Conservation (phyloP, 306 rosid species). For the Boehmeria nivea region DNA sequence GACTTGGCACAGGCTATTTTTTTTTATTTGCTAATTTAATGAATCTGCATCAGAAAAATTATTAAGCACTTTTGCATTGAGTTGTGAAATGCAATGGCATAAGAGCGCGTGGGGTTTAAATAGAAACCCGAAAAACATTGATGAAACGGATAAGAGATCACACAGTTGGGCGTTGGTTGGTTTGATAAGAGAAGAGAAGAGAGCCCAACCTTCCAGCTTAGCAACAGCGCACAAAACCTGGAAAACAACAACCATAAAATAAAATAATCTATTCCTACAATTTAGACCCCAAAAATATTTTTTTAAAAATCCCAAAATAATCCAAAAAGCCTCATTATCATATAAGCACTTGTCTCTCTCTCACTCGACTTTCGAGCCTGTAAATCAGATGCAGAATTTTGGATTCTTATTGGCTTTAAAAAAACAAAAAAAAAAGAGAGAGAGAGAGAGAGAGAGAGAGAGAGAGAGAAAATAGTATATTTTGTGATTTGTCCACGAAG, state of each 20-base stretch:
- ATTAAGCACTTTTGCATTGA: too few relatives aligned
- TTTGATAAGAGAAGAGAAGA: neutral
- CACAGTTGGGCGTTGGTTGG: slow-evolving; percentile 16
- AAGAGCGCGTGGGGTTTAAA: neutral
- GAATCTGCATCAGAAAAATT: too few relatives aligned
- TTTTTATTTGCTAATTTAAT: too few relatives aligned
- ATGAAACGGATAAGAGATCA: slow-evolving; percentile 10
- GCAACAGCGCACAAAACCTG: slow-evolving; percentile 14
- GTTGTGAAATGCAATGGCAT: too few relatives aligned
- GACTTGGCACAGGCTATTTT: too few relatives aligned
- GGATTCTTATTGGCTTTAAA: neutral
- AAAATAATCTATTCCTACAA: neutral
- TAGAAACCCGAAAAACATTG: neutral
- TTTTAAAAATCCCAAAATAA: neutral
- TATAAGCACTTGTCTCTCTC: neutral
- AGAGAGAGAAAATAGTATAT: too few relatives aligned
- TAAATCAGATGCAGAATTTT: slow-evolving; percentile 2
- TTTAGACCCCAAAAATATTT: neutral
- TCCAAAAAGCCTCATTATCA: neutral
- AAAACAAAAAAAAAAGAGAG: too few relatives aligned
- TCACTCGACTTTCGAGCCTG: neutral
- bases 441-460: too few relatives aligned
- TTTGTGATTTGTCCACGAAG: neutral
- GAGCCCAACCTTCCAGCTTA: slow-evolving; percentile 17
- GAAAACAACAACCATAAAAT: neutral